These are phyloP conservation scores for Leucaena leucocephala DNA, from an alignment of 306 rosid genomes.

Conservation along the genomic window DNA sequence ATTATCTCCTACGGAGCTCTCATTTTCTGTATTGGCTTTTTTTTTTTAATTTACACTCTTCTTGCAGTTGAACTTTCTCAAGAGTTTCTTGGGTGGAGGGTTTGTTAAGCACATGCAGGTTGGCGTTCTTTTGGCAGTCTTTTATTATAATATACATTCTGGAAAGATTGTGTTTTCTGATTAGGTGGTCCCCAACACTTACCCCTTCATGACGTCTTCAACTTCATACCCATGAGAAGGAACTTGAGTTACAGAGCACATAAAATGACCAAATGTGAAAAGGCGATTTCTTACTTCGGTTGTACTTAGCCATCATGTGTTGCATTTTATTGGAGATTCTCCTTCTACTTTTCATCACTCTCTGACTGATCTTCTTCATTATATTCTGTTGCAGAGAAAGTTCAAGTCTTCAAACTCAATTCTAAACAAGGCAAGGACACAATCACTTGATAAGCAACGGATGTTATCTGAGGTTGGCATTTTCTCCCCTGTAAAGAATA, in stretches of 20 bases:
- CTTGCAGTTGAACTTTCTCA: slow-evolving; percentile 79
- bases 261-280: slow-evolving; percentile 75
- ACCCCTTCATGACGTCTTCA: slow-evolving; percentile 74
- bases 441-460: slow-evolving; percentile 77
- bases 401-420: slow-evolving; percentile 82
- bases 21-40: neutral
- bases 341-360: neutral
- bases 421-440: slow-evolving; percentile 88
- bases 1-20: neutral
- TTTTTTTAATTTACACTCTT: slow-evolving; percentile 5
- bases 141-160: neutral
- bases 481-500: slow-evolving; percentile 18
- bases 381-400: slow-evolving; percentile 64
- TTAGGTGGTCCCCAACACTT: neutral
- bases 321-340: neutral
- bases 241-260: slow-evolving; percentile 45
- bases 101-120: slow-evolving; percentile 97
- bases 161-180: slow-evolving; percentile 12
- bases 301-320: slow-evolving; percentile 6
- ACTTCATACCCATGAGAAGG: slow-evolving; percentile 76
- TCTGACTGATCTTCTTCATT: neutral
- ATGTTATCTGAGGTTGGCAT: slow-evolving; percentile 70
- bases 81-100: slow-evolving; percentile 91
- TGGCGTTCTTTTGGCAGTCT: slow-evolving; percentile 24
- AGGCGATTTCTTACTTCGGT: slow-evolving; percentile 49